These are phyloP conservation scores for Baudoinia panamericana DNA, from an alignment of 495 filamentous ascomycete genomes.

Conservation along the genomic window DNA sequence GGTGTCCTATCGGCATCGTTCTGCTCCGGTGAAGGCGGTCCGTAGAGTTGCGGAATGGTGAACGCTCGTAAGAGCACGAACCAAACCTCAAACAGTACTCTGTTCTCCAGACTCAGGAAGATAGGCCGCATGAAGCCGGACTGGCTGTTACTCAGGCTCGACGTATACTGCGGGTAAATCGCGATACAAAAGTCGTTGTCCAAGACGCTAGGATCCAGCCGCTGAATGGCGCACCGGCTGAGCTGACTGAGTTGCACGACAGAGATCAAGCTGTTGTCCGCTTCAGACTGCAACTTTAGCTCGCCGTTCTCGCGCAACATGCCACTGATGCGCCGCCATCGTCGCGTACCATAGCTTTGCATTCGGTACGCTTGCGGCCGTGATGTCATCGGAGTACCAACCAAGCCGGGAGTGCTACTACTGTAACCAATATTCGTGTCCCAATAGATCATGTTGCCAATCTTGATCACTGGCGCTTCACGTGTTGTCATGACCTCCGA, in stretches of 20 bases:
- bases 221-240: conserved; percentile 76
- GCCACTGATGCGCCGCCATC: conserved; percentile 83
- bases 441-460: conserved; percentile 88
- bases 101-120: conserved; percentile 75
- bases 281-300: conserved; percentile 78
- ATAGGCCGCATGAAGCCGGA: conserved; percentile 56
- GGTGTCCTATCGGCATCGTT: conserved; percentile 17
- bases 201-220: conserved; percentile 79
- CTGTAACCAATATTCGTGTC: conserved; percentile 48
- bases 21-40: conserved; percentile 29
- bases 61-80: conserved; percentile 87
- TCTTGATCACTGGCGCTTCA: conserved; percentile 86
- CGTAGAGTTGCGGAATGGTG: conserved; percentile 85
- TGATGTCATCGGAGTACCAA: conserved; percentile 19
- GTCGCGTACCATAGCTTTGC: conserved; percentile 40
- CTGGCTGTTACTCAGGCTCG: conserved; percentile 39
- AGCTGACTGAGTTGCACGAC: conserved; percentile 82
- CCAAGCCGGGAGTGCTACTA: conserved; percentile 27
- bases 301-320: conserved; percentile 90
- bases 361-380: conserved; percentile 40
- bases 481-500: conserved; percentile 51
- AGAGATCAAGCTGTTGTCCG: conserved; percentile 63
- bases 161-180: conserved; percentile 74
- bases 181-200: conserved; percentile 91
- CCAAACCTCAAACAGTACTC: conserved; percentile 92